These are phyloP conservation scores for Penicillium sp. DNA, from an alignment of 2,329 filamentous ascomycete genomes.

Conservation along the genomic window DNA sequence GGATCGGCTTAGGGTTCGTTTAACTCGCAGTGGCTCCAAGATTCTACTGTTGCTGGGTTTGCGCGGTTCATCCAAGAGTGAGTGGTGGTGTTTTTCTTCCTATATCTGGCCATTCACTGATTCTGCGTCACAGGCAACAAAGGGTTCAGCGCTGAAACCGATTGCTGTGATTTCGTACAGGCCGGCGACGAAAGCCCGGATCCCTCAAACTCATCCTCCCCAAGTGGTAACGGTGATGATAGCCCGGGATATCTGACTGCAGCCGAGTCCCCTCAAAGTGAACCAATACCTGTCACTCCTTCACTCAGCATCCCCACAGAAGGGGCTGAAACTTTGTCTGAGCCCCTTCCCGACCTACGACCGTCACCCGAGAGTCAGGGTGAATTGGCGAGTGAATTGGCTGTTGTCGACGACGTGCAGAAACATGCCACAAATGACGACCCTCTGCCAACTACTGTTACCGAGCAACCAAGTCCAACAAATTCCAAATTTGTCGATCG, in stretches of 20 bases:
- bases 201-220: background rate
- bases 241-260: background rate
- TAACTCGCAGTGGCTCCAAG: conserved; percentile 40
- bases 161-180: conserved; percentile 10
- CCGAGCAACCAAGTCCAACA: conserved; percentile 24
- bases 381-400: background rate
- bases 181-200: background rate
- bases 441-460: background rate
- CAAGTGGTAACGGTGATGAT: background rate
- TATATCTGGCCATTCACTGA: background rate
- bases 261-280: conserved; percentile 5
- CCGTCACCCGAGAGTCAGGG: background rate
- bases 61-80: conserved; percentile 30
- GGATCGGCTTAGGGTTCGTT: conserved; percentile 31
- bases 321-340: background rate
- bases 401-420: background rate
- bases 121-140: conserved; percentile 17
- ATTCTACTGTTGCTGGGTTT: conserved; percentile 39
- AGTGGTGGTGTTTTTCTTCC: background rate
- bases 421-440: conserved; percentile 4
- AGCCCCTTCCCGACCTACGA: background rate
- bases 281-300: conserved; percentile 7
- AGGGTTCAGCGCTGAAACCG: conserved; percentile 11
- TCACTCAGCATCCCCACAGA: background rate
- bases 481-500: conserved; percentile 34